Conservation (phyloP, 2,329 filamentous ascomycete genomes). For the Paramyrothecium roridum region DNA sequence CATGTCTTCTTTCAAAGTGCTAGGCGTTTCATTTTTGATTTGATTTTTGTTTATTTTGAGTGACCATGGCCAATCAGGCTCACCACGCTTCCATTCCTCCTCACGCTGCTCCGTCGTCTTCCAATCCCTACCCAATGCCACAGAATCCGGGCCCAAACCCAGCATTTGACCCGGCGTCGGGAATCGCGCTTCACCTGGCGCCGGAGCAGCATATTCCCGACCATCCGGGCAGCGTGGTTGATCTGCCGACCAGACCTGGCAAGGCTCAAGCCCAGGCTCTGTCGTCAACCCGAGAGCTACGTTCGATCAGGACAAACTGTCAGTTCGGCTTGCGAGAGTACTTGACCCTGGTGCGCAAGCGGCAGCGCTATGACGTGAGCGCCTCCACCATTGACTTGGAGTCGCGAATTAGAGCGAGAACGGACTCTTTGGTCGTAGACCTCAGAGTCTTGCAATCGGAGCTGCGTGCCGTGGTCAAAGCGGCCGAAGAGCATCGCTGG, state of each 20-base stretch:
- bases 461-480: conserved; percentile 38
- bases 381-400: conserved; percentile 34
- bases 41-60: conserved; percentile 2
- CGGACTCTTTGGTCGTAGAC: conserved; percentile 38
- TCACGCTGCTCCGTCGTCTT: conserved; percentile 20
- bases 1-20: neutral
- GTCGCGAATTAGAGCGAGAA: conserved; percentile 38
- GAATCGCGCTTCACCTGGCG: conserved; percentile 13
- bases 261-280: conserved; percentile 12
- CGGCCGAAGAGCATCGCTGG: conserved; percentile 48
- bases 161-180: neutral
- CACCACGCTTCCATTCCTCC: conserved; percentile 21
- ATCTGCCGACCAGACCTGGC: conserved; percentile 5
- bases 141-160: neutral
- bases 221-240: conserved; percentile 7
- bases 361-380: conserved; percentile 20
- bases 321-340: conserved; percentile 33
- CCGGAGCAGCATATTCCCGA: conserved; percentile 17
- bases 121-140: conserved; percentile 3
- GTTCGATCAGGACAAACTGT: conserved; percentile 27
- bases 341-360: conserved; percentile 26
- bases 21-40: neutral
- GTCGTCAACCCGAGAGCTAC: conserved; percentile 21
- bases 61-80: conserved; percentile 9
- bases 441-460: conserved; percentile 40